Percentiles rank a stretch among this genome's conserved stretches.
phyloP scores from a whole-genome alignment of 78 protist genomes.

The Polysphondylium violaceum region DNA sequence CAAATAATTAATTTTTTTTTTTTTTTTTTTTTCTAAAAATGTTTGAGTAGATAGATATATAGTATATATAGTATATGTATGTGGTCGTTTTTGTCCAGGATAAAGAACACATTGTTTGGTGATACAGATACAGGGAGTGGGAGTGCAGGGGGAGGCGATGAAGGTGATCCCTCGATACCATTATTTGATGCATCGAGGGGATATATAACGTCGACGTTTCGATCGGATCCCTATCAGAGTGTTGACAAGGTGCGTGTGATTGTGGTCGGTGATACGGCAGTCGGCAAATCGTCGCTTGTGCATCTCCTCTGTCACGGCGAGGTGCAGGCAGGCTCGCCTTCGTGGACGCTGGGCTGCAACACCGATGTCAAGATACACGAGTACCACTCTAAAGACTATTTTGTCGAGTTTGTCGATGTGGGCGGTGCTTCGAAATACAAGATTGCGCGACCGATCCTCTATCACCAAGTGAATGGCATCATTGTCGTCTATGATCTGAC shows the following conservation, averaged over 20 bases:
- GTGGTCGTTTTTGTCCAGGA: no score
- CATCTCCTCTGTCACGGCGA: constrained; percentile 31
- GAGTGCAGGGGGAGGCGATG: no score
- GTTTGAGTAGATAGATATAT: no score
- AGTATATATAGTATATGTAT: no score
- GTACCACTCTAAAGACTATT: constrained; percentile 73
- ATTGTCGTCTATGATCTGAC: constrained; percentile 74
- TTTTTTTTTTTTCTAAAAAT: no score
- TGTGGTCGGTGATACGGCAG: constrained; percentile 74
- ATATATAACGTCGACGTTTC: constrained; percentile 1
- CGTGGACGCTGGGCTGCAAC: constrained; percentile 81
- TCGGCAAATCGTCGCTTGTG: constrained; percentile 63
- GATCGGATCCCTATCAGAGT: constrained; percentile 12
- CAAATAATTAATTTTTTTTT: no score
- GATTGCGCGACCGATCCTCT: constrained; percentile 50
- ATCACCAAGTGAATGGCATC: constrained; percentile 56
- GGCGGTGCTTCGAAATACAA: constrained; percentile 67
- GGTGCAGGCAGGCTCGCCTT: constrained; percentile 7
- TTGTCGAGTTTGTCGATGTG: constrained; percentile 62
- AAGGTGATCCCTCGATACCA: no score
- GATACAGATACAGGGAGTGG: no score
- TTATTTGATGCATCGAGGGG: no score
- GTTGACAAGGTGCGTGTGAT: constrained; percentile 50
- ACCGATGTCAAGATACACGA: constrained; percentile 48
- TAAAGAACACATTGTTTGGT: no score